Evolutionary conservation across 176 grass and related monocot genomes (phyloP), one percentile per base, ranked within the genome.

Genomic region (Tuctoria greenei): DNA sequence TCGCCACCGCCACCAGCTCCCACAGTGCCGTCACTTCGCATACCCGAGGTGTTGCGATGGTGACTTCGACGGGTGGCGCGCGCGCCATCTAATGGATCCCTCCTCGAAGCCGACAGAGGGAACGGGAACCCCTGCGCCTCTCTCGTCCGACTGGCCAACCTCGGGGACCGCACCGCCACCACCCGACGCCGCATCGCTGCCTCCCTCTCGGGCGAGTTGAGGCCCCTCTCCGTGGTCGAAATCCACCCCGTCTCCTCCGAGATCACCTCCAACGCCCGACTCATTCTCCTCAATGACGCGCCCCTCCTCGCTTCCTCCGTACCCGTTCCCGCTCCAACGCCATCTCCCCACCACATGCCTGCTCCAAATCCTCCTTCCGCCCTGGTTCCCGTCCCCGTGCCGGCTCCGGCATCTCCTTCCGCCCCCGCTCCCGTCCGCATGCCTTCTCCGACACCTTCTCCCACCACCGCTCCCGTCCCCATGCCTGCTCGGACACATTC

Each of bases 281-380:
- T 88, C 61, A 79, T 88, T 62, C 87, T 99, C 83, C 79, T 92
- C 82, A 90, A 88, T 85, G 89, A 85, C 46, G 83, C 95, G 25
- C 76, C 89, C 42, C 91, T 99, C 72, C 87, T 99, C 49, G 88
- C 95, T 65, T 88, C 76, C 64, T 82, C 84, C 74, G 58, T 77
- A 34, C 72, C 84, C 46, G 58, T 3, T 2, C 31, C 31, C n/a
- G n/a, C n/a, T n/a, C n/a, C n/a, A n/a, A n/a, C n/a, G n/a, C n/a
- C n/a, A n/a, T n/a, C n/a, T n/a, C n/a, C 63, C 3, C 46, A n/a
- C n/a, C n/a, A n/a, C n/a, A n/a, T n/a, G n/a, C n/a, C n/a, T n/a
- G n/a, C n/a, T n/a, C n/a, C n/a, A n/a, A n/a, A n/a, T n/a, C n/a
- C n/a, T n/a, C n/a, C n/a, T n/a, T n/a, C n/a, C n/a, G n/a, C n/a